phyloP scores from a whole-genome alignment of 371 early-diverging fungal genomes.

The Syncephalastrum sp. region DNA sequence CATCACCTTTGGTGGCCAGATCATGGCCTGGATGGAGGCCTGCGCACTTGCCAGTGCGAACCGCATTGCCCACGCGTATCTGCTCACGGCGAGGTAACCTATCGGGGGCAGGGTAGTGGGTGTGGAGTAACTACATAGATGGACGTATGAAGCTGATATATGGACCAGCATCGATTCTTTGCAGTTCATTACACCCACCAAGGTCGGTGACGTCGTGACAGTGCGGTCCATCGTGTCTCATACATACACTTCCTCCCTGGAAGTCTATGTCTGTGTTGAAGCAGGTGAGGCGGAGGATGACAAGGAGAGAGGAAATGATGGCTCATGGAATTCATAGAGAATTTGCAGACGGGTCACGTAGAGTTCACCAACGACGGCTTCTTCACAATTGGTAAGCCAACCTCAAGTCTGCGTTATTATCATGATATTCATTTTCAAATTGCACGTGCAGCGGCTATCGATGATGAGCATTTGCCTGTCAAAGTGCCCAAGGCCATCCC shows the following conservation, averaged over 20 bases:
- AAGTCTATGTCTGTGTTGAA: constrained; percentile 63
- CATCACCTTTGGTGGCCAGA: constrained; percentile 81
- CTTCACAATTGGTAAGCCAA: constrained; percentile 51
- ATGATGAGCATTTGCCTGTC: constrained; percentile 40
- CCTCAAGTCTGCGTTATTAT: constrained; percentile 7
- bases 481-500: constrained; percentile 45
- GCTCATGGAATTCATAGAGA: constrained; percentile 29
- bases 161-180: constrained; percentile 48
- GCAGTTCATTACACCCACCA: constrained; percentile 52
- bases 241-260: constrained; percentile 58
- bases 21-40: constrained; percentile 78
- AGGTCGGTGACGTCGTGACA: constrained; percentile 62
- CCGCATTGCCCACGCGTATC: constrained; percentile 53
- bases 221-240: constrained; percentile 58
- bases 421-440: background rate
- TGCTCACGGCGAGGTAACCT: constrained; percentile 61
- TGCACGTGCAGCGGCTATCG: constrained; percentile 36
- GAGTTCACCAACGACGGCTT: constrained; percentile 65
- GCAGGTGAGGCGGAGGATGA: constrained; percentile 27
- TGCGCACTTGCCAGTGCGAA: constrained; percentile 67
- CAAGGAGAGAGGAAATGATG: background rate
- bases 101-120: background rate
- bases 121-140: no score
- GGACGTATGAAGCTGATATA: background rate
- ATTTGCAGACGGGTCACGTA: constrained; percentile 53